These are phyloP conservation scores for Boletus bicolor DNA, from an alignment of 768 basidiomycete genomes.

Conservation along the genomic window DNA sequence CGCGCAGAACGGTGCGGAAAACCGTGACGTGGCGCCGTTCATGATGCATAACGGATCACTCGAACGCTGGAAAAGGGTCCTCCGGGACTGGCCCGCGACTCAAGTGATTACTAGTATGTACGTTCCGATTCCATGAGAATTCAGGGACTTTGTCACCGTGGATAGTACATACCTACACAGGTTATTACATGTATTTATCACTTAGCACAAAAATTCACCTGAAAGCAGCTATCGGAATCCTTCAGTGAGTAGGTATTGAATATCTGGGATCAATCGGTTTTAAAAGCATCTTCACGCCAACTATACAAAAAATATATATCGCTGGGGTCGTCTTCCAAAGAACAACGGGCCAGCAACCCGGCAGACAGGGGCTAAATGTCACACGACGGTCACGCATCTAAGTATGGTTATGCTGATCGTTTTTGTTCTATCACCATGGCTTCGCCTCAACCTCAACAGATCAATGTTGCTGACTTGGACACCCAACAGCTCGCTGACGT, in stretches of 20 bases:
- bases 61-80: neutral
- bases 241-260: neutral
- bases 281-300: neutral
- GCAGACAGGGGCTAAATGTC: conserved; percentile 11
- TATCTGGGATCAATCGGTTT: neutral
- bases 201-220: neutral
- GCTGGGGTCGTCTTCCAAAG: neutral
- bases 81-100: too few relatives aligned
- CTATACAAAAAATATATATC: neutral
- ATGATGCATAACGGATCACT: neutral
- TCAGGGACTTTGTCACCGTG: neutral
- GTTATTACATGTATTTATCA: neutral
- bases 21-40: neutral
- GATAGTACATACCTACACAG: neutral
- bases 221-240: neutral
- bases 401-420: conserved; percentile 3
- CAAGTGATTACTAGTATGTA: too few relatives aligned
- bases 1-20: neutral
- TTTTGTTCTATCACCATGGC: conserved; percentile 31
- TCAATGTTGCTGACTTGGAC: conserved; percentile 81
- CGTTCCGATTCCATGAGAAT: neutral
- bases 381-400: conserved; percentile 5
- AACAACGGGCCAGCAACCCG: too few relatives aligned
- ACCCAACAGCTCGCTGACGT: conserved; percentile 86
- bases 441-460: conserved; percentile 55